Conservation (phyloP, 495 filamentous ascomycete genomes). For the Wilcoxina mikolae region DNA sequence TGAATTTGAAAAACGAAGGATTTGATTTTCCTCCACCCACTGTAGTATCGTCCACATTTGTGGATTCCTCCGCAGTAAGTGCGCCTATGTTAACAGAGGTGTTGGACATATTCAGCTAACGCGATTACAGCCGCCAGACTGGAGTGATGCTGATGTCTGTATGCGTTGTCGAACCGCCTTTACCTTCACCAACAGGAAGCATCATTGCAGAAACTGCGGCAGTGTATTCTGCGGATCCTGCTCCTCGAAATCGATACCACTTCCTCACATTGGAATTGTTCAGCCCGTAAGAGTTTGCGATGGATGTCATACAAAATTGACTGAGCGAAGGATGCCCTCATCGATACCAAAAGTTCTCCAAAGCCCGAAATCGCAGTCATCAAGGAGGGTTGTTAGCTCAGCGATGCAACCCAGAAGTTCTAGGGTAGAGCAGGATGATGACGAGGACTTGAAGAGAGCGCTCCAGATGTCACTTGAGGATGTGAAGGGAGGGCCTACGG, state of each 20-base stretch:
- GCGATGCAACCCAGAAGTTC: constrained; percentile 81
- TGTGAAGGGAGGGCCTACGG: constrained; percentile 51
- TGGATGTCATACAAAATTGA: constrained; percentile 81
- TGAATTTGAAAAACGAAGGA: constrained; percentile 62
- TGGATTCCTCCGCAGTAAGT: constrained; percentile 89
- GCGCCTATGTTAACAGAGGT: constrained; percentile 1
- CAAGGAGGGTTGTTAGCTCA: constrained; percentile 17
- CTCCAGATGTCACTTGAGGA: constrained; percentile 95
- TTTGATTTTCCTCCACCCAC: constrained; percentile 78
- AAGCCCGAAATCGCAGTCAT: constrained; percentile 26
- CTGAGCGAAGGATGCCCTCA: constrained; percentile 45
- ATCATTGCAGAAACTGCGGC: constrained; percentile 94
- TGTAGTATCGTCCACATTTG: constrained; percentile 79
- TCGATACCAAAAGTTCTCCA: constrained; percentile 20
- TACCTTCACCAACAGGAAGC: constrained; percentile 94
- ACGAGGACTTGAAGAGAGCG: constrained; percentile 85
- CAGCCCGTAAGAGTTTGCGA: constrained; percentile 93
- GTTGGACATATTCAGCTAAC: constrained; percentile 8
- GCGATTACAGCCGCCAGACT: constrained; percentile 66
- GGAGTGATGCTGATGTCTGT: constrained; percentile 95
- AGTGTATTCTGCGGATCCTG: constrained; percentile 92
- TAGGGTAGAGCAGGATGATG: constrained; percentile 72
- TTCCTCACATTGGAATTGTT: constrained; percentile 85
- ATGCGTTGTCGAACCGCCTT: constrained; percentile 94
- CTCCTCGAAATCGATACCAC: constrained; percentile 70